Evolutionary conservation across 768 basidiomycete genomes (phyloP), one percentile per base, ranked within the genome.

Genomic region (Russula olivacea): DNA sequence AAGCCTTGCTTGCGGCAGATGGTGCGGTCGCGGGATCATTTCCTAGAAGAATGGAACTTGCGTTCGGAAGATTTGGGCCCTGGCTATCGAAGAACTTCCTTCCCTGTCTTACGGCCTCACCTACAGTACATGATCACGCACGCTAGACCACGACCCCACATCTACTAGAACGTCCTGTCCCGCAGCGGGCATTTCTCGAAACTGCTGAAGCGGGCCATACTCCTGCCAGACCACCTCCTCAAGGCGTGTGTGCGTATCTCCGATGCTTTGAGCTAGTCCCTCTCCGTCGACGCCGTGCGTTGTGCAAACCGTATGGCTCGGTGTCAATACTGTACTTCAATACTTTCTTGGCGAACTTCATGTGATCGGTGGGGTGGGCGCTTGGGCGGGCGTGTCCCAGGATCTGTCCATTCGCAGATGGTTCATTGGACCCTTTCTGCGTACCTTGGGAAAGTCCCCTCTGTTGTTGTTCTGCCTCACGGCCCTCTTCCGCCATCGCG

Each of bases 341-440:
- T 11, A 10, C 12, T 8, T n/a, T 55, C 14, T 67, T 67, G n/a
- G 62, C 48, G 30, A 69, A 66, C 47, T 68, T 70, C 36, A 76
- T 52, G 72, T 75, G 55, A 72, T 83, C 50, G 81, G 84, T 70
- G 71, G 71, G 83, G 40, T 70, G 79, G 36, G 70, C 74, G 55
- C 55, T 15, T 6, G 8, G n/a, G 23, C 76, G 68, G 82, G 80
- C 3, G 73, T 86, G 3, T 72, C 84, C 4, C 84, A 12, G 83
- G 84, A 0, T 80, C 84, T 58, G 80, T 84, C 15, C 83, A 85
- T 63, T 72, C 75, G 0, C 83, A 84, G 68, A 47, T 47, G 43
- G 83, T 85, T 30, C 83, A 82, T 68, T 69, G 83, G 81, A 66
- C 70, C 53, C 41, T 36, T 55, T 56, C 28, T 53, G 28, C 52